Evolutionary conservation across 208 protist genomes (phyloP).

Genomic region (Wallacemonas collosoma): DNA sequence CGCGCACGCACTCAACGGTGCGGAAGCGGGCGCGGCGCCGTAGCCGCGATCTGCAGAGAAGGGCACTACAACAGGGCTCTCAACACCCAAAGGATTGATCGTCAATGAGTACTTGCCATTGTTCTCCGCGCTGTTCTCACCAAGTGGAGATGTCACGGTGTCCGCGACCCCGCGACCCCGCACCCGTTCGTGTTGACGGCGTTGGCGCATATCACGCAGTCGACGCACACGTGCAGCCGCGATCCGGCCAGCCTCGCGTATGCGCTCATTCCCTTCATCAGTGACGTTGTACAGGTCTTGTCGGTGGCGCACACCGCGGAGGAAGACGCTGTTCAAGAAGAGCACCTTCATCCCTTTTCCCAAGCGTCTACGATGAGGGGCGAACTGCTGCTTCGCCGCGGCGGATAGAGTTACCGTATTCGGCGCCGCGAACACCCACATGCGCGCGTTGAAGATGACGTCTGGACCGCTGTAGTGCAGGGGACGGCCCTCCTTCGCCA

Average conservation of each 20-base stretch:
- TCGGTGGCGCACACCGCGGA: constrained; percentile 54
- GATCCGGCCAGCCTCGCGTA: constrained; percentile 35
- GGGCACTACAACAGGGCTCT: neutral
- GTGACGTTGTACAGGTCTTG: constrained; percentile 59
- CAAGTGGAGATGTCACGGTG: neutral
- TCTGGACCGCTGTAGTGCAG: constrained; percentile 71
- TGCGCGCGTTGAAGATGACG: constrained; percentile 57
- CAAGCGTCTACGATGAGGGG: constrained; percentile 10
- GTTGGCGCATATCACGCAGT: constrained; percentile 21
- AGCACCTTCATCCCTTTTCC: constrained; percentile 16
- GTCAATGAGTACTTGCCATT: constrained; percentile 1
- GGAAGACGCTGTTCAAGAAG: constrained; percentile 42
- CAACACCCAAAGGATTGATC: neutral
- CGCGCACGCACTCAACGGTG: no score
- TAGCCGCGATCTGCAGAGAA: no score
- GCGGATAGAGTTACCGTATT: constrained; percentile 58
- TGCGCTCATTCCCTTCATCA: constrained; percentile 28
- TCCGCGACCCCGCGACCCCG: neutral
- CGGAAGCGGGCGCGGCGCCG: no score
- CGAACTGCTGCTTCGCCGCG: constrained; percentile 10
- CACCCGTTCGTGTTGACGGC: constrained; percentile 10
- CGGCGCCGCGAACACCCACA: constrained; percentile 75
- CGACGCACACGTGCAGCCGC: constrained; percentile 36
- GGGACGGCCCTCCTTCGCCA: constrained; percentile 22
- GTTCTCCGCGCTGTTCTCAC: constrained; percentile 2